phyloP scores from a whole-genome alignment of 352 stramenopile genomes.

The Phytopythium ostracodes region DNA sequence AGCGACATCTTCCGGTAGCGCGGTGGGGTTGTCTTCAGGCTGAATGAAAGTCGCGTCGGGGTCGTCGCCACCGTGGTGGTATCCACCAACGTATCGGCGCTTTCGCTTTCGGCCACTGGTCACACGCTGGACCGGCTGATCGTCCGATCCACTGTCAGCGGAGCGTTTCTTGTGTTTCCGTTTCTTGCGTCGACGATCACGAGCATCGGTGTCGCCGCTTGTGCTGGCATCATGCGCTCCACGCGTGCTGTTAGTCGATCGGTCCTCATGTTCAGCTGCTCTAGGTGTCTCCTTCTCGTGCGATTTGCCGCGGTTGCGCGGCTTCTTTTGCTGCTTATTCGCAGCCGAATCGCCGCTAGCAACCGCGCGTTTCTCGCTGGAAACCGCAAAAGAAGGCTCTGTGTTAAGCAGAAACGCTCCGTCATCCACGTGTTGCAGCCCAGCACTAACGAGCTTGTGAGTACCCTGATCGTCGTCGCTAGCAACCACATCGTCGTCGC shows the following conservation, averaged over 20 bases:
- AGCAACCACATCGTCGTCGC: neutral
- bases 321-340: neutral
- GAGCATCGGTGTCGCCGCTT: neutral
- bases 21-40: constrained; percentile 69
- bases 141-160: neutral
- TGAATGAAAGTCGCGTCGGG: constrained; percentile 76
- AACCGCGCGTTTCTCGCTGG: neutral
- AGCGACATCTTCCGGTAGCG: constrained; percentile 73
- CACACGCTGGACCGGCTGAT: neutral
- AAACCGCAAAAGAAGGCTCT: neutral
- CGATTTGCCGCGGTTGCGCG: neutral
- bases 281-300: neutral
- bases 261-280: neutral
- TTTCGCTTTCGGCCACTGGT: neutral
- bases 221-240: neutral
- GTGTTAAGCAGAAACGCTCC: neutral
- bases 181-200: neutral
- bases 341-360: neutral
- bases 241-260: neutral
- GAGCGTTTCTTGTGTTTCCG: neutral
- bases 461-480: neutral
- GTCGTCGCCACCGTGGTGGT: constrained; percentile 50
- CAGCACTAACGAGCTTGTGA: neutral
- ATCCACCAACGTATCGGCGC: constrained; percentile 64
- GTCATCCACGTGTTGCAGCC: neutral